Evolutionary conservation across 129 eudicot species (phyloP), one percentile per base, ranked within the genome.

Genomic region (Chrysanthemum makinoi): DNA sequence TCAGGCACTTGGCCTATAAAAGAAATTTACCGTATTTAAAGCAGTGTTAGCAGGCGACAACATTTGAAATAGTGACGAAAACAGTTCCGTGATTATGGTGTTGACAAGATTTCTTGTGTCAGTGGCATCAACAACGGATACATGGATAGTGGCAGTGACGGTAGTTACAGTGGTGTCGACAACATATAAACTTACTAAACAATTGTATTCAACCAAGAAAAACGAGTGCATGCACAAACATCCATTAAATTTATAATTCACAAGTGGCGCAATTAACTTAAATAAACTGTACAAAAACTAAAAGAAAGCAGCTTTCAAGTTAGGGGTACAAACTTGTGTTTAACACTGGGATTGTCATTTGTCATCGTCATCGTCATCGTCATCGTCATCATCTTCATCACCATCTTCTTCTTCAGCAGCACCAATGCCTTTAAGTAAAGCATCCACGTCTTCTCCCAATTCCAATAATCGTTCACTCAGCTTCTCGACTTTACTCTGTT

Each of bases 401-500:
- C 74, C 86, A 0, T 79, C 85, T 2, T 79, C 87, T 0, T 79
- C 91, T 24, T 66, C 85, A 33, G 78, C 97, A 17, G 88, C 97
- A 59, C 92, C 97, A n/a, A 91, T 72, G 33, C 90, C 97, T 78
- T 88, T 89, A 20, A 92, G 89, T 79, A 92, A 77, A 8, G 78
- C 74, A 15, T 92, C 95, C 0, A 92, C 96, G 66, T 92, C 95
- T 71, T 88, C 98, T 4, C 95, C 96, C 75, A 92, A 74, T 75
- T 89, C 96, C 70, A 66, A 10, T 43, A 92, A 72, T 62, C 95
- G 80, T 10, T 83, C 75, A 68, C 84, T 85, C 59, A 87, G 83
- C 65, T 79, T 87, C 84, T 91, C 97, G 20, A 91, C 97, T 75
- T 82, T 87, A 79, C 89, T 89, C 75, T 92, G 98, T 65, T 92